Evolutionary conservation across 768 basidiomycete species (phyloP), one percentile per base, ranked within the genome.

Genomic region (Tremella fuciformis): DNA sequence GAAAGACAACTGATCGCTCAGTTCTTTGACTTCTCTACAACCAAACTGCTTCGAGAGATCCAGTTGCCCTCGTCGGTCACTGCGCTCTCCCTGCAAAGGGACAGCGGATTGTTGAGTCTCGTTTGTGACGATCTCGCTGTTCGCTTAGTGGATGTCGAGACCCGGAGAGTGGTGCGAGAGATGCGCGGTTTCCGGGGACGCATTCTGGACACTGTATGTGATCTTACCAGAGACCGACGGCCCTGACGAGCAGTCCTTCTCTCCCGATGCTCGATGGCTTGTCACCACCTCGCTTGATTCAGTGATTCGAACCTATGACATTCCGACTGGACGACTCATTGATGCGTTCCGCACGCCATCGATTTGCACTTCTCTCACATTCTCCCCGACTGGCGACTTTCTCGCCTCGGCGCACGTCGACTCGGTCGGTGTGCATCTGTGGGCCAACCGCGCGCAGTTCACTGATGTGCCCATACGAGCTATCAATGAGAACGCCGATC

Each of bases 361-460:
- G 65, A 83, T 94, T 22, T 90, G 94, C 4, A 93, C 90, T 0
- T 91, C 87, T 70, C 78, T 99, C 18, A 82, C 90, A 0, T 94
- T 99, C 76, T 97, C 93, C 1, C 96, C 96, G 0, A 87, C 91
- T 0, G 88, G 88, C 55, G 96, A 98, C 76, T 98, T 99, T 79
- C 78, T 99, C 62, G 96, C 96, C 0, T 93, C 93, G 9, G 82
- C 90, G 0, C 96, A 99, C 74, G 85, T 96, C 6, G 93, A 96
- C 66, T 91, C 86, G 58, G 87, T 97, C 53, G 96, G 93, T 11
- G 83, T 99, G 1, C 93, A 88, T 76, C 83, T 99, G n/a, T 99
- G 96, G 92, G 91, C 93, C 13, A 98, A 99, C 77, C 86, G 91
- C 50, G 91, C 93, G 9, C 96, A 97, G 73, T 97, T 92, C 74